phyloP scores from a whole-genome alignment of 2,329 filamentous ascomycete genomes.

The Aureobasidium leucospermi region DNA sequence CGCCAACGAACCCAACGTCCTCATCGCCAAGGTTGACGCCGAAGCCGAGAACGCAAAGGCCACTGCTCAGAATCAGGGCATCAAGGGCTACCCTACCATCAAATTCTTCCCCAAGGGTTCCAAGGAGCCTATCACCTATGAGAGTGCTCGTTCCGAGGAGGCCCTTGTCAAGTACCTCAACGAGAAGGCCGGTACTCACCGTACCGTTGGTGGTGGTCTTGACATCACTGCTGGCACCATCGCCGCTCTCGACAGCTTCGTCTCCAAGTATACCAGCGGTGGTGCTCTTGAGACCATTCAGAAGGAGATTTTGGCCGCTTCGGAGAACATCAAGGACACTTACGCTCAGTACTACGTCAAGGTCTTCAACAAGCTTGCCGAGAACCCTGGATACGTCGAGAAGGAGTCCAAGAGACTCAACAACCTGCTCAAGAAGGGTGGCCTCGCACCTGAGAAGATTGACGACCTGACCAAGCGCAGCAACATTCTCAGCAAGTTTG shows the following conservation, averaged over 20 bases:
- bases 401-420: constrained; percentile 82
- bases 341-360: constrained; percentile 92
- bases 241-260: constrained; percentile 65
- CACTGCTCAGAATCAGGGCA: constrained; percentile 65
- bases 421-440: constrained; percentile 77
- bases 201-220: constrained; percentile 71
- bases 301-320: constrained; percentile 65
- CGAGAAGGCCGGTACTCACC: constrained; percentile 80
- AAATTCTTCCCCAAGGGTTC: constrained; percentile 92
- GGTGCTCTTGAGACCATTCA: constrained; percentile 58
- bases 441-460: constrained; percentile 74
- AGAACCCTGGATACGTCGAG: constrained; percentile 68
- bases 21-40: constrained; percentile 93
- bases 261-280: constrained; percentile 61
- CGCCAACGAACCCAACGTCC: constrained; percentile 64
- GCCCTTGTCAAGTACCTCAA: constrained; percentile 79
- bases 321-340: constrained; percentile 62
- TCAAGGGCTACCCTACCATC: constrained; percentile 90
- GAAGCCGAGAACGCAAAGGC: constrained; percentile 80
- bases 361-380: constrained; percentile 75
- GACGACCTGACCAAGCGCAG: constrained; percentile 81
- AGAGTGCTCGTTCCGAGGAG: constrained; percentile 66
- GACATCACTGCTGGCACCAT: constrained; percentile 76
- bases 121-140: constrained; percentile 63
- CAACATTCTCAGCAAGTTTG: constrained; percentile 80